Conservation (phyloP, 1,139 yeast genomes). For the Candida mesenterica region DNA sequence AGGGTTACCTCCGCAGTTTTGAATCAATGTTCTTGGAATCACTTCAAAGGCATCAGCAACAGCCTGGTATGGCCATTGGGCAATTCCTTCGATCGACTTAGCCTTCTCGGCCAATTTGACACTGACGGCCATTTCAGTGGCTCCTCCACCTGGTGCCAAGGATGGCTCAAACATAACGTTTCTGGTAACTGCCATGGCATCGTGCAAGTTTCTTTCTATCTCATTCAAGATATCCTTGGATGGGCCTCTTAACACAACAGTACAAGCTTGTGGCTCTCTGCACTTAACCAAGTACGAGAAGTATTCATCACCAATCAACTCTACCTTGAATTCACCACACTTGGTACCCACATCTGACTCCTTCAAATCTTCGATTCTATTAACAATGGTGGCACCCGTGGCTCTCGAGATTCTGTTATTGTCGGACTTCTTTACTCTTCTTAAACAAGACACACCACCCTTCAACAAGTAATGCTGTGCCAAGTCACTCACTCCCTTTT, state of each 20-base stretch:
- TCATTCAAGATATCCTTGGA: constrained; percentile 96
- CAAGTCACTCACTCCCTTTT: constrained; percentile 96
- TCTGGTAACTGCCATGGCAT: constrained; percentile 97
- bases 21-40: constrained; percentile 93
- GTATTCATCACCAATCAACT: constrained; percentile 96
- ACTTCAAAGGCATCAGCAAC: constrained; percentile 99
- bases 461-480: constrained; percentile 95
- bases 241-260: constrained; percentile 90
- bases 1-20: constrained; percentile 97
- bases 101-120: constrained; percentile 89
- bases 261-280: constrained; percentile 87
- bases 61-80: constrained; percentile 98
- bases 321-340: constrained; percentile 91
- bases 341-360: constrained; percentile 85
- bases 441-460: constrained; percentile 88
- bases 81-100: constrained; percentile 88
- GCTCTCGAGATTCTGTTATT: constrained; percentile 96
- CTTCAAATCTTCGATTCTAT: constrained; percentile 90
- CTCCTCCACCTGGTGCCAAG: constrained; percentile 98
- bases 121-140: constrained; percentile 98
- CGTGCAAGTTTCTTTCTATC: constrained; percentile 95
- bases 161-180: constrained; percentile 95
- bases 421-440: constrained; percentile 95
- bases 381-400: constrained; percentile 96
- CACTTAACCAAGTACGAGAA: constrained; percentile 84